A percentile compares a stretch with the other conserved stretches of the same genome.
Evolutionary conservation across 2,329 filamentous ascomycete species (phyloP).

Genomic region (Exserohilum rostratum): DNA sequence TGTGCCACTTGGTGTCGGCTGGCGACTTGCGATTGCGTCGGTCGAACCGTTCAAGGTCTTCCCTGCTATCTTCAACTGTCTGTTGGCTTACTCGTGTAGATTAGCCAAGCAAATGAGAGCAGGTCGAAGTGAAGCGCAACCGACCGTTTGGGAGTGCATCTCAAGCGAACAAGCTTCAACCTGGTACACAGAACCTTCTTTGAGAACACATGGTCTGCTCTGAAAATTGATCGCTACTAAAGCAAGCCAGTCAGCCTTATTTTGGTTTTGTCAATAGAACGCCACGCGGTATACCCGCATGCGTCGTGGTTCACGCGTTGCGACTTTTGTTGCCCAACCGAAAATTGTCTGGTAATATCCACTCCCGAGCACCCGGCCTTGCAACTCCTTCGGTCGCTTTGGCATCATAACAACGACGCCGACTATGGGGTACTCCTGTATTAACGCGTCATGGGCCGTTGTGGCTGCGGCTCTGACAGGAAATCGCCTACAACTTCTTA

Average conservation of each 20-base stretch:
- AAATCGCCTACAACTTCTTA: neutral
- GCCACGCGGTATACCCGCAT: neutral
- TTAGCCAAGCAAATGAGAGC: slow-evolving; percentile 13
- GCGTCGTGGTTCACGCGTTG: neutral
- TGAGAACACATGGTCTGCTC: slow-evolving; percentile 15
- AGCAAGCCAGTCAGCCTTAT: neutral
- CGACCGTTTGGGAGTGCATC: slow-evolving; percentile 3
- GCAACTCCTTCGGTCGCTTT: slow-evolving; percentile 5
- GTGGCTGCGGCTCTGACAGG: neutral
- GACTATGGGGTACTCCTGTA: slow-evolving; percentile 1
- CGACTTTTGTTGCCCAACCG: slow-evolving; percentile 3
- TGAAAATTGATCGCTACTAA: slow-evolving; percentile 3
- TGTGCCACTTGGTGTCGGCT: neutral
- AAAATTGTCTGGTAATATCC: slow-evolving; percentile 11
- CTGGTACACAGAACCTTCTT: neutral
- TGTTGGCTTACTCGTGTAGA: slow-evolving; percentile 16
- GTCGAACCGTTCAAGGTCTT: slow-evolving; percentile 1
- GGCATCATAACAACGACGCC: neutral
- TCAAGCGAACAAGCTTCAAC: slow-evolving; percentile 5
- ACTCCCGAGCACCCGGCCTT: slow-evolving; percentile 5
- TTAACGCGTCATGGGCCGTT: slow-evolving; percentile 1
- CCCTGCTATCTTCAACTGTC: neutral
- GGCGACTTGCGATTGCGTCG: neutral
- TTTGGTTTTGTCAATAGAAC: neutral
- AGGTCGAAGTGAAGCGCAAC: slow-evolving; percentile 12